Conservation (phyloP, 176 grass and related monocot genomes). For the Oryza meridionalis region DNA sequence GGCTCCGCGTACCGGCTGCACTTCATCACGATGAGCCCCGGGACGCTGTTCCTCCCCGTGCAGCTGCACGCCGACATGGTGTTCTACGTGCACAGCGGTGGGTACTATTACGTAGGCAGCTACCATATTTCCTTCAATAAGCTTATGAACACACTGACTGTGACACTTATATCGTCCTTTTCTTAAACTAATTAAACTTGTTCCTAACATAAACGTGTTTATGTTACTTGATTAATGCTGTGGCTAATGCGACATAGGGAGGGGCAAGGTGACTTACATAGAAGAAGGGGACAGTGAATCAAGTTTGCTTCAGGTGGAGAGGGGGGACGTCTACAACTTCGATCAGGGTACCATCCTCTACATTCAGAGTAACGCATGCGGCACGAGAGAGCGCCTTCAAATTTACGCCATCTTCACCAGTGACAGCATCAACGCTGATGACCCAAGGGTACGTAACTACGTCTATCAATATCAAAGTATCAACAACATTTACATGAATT, state of each 20-base stretch:
- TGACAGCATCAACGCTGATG: conserved; percentile 48
- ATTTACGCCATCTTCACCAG: conserved; percentile 78
- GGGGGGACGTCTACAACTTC: conserved; percentile 80
- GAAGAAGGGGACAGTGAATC: conserved; percentile 48
- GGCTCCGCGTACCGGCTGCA: conserved; percentile 62
- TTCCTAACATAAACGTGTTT: neutral
- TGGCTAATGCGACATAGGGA: conserved; percentile 28
- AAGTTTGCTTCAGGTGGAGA: conserved; percentile 48
- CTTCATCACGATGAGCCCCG: conserved; percentile 88
- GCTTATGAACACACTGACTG: no score
- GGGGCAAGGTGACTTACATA: conserved; percentile 56
- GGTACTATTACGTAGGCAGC: neutral
- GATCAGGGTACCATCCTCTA: conserved; percentile 69
- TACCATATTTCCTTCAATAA: neutral
- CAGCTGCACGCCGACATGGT: conserved; percentile 79
- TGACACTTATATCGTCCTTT: neutral
- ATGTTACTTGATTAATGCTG: neutral
- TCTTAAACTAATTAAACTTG: no score
- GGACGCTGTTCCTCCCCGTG: conserved; percentile 77
- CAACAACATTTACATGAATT: no score
- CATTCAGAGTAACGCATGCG: conserved; percentile 65
- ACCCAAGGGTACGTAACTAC: conserved; percentile 41
- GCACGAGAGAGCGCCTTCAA: conserved; percentile 52
- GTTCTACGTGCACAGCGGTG: conserved; percentile 89
- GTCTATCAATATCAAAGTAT: neutral